A percentile compares a stretch with the other conserved stretches of the same genome.
Evolutionary conservation across 106 monocot genomes (phyloP).

Genomic region (Dendrobium nobile): DNA sequence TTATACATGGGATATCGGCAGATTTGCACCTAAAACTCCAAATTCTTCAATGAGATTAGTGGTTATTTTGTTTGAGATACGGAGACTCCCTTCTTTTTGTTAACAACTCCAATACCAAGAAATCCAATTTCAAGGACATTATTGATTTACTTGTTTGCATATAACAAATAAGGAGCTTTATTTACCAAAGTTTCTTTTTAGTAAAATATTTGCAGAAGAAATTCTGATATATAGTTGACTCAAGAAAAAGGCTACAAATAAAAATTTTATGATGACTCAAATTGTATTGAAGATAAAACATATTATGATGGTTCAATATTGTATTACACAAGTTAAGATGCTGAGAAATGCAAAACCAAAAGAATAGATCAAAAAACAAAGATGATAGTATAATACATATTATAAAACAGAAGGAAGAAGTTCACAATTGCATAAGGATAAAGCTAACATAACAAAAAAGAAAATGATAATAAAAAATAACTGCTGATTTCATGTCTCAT

Average conservation of each 20-base stretch:
- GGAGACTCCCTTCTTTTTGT: too few species aligned
- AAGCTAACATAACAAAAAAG: not conserved
- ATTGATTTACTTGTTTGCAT: not conserved
- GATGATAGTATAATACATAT: not conserved
- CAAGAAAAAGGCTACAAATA: not conserved
- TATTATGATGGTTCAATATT: not conserved
- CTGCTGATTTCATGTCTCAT: not conserved
- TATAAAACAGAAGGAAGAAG: not conserved
- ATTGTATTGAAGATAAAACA: not conserved
- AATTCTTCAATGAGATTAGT: too few species aligned
- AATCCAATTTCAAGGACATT: too few species aligned
- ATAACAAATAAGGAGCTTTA: too few species aligned
- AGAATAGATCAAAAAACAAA: not conserved
- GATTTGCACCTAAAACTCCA: too few species aligned
- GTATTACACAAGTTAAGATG: not conserved
- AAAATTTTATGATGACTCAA: not conserved
- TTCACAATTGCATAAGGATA: not conserved
- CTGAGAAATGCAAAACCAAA: not conserved
- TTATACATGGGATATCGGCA: too few species aligned
- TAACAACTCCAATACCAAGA: too few species aligned
- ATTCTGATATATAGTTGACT: not conserved
- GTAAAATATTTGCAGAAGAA: not conserved
- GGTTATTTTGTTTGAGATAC: too few species aligned
- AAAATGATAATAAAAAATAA: not conserved
- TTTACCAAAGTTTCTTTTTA: not conserved